Evolutionary conservation across 306 rosid species (phyloP).

Genomic region (Coriaria nepalensis): DNA sequence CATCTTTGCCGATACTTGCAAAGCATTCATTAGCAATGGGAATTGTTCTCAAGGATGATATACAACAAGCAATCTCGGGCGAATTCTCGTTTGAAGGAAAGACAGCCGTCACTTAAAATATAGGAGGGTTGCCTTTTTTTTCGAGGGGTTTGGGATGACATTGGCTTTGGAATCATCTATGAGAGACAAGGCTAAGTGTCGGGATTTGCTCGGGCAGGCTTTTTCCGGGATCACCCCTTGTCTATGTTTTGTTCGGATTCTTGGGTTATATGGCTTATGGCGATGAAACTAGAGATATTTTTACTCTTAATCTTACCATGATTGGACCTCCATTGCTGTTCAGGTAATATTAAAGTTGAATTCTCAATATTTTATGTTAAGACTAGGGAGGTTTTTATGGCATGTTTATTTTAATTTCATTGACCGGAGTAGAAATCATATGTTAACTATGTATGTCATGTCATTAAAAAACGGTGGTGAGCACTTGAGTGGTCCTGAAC

Average conservation of each 20-base stretch:
- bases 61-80: conserved; percentile 25
- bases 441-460: no score
- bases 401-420: conserved; percentile 4
- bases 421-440: background rate
- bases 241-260: conserved; percentile 60
- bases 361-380: no score
- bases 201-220: conserved; percentile 56
- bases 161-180: conserved; percentile 56
- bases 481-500: no score
- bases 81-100: conserved; percentile 45
- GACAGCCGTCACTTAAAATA: conserved; percentile 49
- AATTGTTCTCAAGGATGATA: conserved; percentile 64
- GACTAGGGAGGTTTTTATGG: no score
- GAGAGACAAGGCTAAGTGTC: conserved; percentile 39
- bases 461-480: no score
- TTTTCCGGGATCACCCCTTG: conserved; percentile 50
- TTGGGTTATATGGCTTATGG: conserved; percentile 88
- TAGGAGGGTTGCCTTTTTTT: conserved; percentile 84
- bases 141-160: conserved; percentile 89
- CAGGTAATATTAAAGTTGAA: conserved; percentile 35
- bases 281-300: conserved; percentile 70
- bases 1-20: conserved; percentile 75
- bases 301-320: conserved; percentile 66
- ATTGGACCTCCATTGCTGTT: conserved; percentile 58
- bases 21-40: conserved; percentile 60